Evolutionary conservation across 1,284 basidiomycete genomes (phyloP).

Genomic region (Cryptococcus neoformans): DNA sequence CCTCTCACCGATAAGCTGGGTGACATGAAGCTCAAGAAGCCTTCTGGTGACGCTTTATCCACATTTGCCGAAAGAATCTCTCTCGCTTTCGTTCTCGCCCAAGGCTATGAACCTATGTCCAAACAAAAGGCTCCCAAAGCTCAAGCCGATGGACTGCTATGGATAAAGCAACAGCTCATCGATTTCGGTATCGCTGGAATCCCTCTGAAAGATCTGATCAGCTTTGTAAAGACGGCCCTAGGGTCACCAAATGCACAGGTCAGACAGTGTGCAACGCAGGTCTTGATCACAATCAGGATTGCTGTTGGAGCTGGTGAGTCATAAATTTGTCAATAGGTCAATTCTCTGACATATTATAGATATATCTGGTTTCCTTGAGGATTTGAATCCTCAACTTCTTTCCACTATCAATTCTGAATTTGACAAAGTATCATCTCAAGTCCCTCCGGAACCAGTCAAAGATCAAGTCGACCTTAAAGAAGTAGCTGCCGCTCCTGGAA

Average conservation of each 20-base stretch:
- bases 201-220: slow-evolving; percentile 78
- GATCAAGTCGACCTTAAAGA: slow-evolving; percentile 69
- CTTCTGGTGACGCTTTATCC: slow-evolving; percentile 83
- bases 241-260: slow-evolving; percentile 95
- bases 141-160: slow-evolving; percentile 83
- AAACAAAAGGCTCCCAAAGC: slow-evolving; percentile 98
- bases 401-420: slow-evolving; percentile 89
- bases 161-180: slow-evolving; percentile 83
- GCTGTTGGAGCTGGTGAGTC: slow-evolving; percentile 70
- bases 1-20: slow-evolving; percentile 93
- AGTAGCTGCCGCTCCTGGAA: slow-evolving; percentile 47
- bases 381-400: slow-evolving; percentile 91
- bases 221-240: slow-evolving; percentile 82
- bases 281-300: slow-evolving; percentile 84
- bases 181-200: slow-evolving; percentile 93
- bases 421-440: slow-evolving; percentile 81
- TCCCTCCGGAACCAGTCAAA: slow-evolving; percentile 75
- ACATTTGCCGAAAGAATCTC: slow-evolving; percentile 89
- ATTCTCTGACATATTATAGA: slow-evolving; percentile 51
- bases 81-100: slow-evolving; percentile 87
- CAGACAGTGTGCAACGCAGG: slow-evolving; percentile 91
- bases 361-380: slow-evolving; percentile 87
- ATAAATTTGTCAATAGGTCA: slow-evolving; percentile 54
- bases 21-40: slow-evolving; percentile 95
- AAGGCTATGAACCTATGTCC: slow-evolving; percentile 85